phyloP scores from a whole-genome alignment of 73 alveolate species.

The Halteria grandinella region DNA sequence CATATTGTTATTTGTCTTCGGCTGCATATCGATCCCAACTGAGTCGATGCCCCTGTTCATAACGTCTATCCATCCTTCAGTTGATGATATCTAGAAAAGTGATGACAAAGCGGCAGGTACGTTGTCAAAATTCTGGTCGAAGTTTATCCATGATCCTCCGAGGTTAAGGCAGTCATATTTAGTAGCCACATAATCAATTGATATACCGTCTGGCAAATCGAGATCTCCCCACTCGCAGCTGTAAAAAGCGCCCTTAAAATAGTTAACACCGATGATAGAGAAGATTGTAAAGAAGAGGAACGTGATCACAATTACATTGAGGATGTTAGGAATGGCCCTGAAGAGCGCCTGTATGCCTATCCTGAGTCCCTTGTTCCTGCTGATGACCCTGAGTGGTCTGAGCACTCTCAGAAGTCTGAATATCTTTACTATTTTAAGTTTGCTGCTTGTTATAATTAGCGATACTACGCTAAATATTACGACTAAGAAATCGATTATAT shows the following conservation, averaged over 20 bases:
- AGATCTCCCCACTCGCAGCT: background rate
- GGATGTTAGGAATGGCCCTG: constrained; percentile 36
- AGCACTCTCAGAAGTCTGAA: constrained; percentile 57
- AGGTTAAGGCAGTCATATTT: constrained; percentile 62
- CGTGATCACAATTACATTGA: constrained; percentile 36
- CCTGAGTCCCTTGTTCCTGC: constrained; percentile 71
- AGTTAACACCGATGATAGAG: constrained; percentile 46
- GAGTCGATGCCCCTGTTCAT: constrained; percentile 62
- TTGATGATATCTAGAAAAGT: constrained; percentile 55
- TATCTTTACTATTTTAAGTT: constrained; percentile 23
- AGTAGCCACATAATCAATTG: background rate
- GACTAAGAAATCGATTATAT: constrained; percentile 62
- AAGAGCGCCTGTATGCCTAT: constrained; percentile 41
- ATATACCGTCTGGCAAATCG: background rate
- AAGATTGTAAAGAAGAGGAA: background rate
- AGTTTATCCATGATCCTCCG: constrained; percentile 70
- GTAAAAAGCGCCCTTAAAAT: constrained; percentile 53
- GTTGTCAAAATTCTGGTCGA: constrained; percentile 60
- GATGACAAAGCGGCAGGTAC: constrained; percentile 55
- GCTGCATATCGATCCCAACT: constrained; percentile 57
- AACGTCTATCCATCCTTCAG: constrained; percentile 74
- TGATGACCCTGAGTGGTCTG: constrained; percentile 62
- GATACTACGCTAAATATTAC: constrained; percentile 60
- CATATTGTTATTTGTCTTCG: constrained; percentile 27
- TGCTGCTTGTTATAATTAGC: constrained; percentile 29